A percentile compares a stretch with the other conserved stretches of the same genome.
Evolutionary conservation across 805 yeast genomes (phyloP).

Genomic region (Candida arabinofermentans): DNA sequence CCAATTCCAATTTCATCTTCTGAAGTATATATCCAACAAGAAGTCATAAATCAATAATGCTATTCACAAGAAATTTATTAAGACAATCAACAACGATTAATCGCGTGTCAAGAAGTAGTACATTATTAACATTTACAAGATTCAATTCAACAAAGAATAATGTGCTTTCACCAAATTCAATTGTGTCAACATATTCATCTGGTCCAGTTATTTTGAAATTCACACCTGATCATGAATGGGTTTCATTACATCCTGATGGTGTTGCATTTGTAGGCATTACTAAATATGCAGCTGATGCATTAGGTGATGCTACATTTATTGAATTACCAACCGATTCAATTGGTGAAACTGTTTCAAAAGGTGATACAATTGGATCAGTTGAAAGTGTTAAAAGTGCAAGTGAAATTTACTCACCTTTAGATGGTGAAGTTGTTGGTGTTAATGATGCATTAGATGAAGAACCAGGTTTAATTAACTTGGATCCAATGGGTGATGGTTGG

Average conservation of each 20-base stretch:
- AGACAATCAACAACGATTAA: slow-evolving; percentile 1
- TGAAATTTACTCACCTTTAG: slow-evolving; percentile 86
- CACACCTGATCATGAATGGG: slow-evolving; percentile 94
- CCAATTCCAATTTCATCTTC: slow-evolving; percentile 13
- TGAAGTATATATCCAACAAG: too few species aligned
- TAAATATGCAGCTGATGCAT: slow-evolving; percentile 89
- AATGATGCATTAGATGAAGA: slow-evolving; percentile 61
- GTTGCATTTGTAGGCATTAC: slow-evolving; percentile 88
- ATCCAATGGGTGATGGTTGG: slow-evolving; percentile 96
- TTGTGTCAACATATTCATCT: slow-evolving; percentile 29
- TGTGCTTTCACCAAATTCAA: slow-evolving; percentile 29
- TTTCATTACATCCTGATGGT: slow-evolving; percentile 80
- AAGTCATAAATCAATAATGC: slow-evolving; percentile 4
- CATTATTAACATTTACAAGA: slow-evolving; percentile 8
- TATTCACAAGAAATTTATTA: background rate
- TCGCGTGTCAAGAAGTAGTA: too few species aligned
- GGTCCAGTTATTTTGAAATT: slow-evolving; percentile 55
- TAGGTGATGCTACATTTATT: slow-evolving; percentile 93
- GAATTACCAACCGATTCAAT: slow-evolving; percentile 63
- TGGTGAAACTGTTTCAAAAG: slow-evolving; percentile 44
- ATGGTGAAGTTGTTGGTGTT: slow-evolving; percentile 69
- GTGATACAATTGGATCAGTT: slow-evolving; percentile 87
- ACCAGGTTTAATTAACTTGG: slow-evolving; percentile 79
- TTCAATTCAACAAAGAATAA: slow-evolving; percentile 22
- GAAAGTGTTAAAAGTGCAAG: slow-evolving; percentile 93